These are phyloP conservation scores for Trypanosomatidae sp. DNA, from an alignment of 208 protist genomes.

Conservation along the genomic window DNA sequence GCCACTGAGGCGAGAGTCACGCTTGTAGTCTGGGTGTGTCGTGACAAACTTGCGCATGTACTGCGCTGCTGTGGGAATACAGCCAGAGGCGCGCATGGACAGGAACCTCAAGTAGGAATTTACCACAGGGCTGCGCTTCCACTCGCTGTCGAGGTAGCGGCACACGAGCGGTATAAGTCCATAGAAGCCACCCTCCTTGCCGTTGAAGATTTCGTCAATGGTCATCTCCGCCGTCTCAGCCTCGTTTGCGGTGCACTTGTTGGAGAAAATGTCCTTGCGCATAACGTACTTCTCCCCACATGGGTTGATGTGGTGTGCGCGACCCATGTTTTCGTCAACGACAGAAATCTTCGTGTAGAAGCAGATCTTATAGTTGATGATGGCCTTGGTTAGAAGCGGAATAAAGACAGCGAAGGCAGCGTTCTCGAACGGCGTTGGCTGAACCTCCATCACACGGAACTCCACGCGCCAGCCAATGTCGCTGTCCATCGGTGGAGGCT, in stretches of 20 bases:
- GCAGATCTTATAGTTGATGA: conserved; percentile 94
- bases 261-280: conserved; percentile 89
- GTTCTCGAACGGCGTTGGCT: conserved; percentile 99
- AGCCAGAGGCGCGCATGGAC: conserved; percentile 91
- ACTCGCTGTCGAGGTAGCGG: conserved; percentile 85
- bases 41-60: conserved; percentile 95
- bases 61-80: conserved; percentile 92
- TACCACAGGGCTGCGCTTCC: conserved; percentile 55
- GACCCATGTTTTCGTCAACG: conserved; percentile 98
- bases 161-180: conserved; percentile 94
- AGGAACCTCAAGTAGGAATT: conserved; percentile 93
- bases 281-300: conserved; percentile 93
- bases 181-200: conserved; percentile 78
- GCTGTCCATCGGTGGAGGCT: conserved; percentile 88
- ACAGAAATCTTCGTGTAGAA: conserved; percentile 97
- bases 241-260: conserved; percentile 36
- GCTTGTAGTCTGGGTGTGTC: conserved; percentile 93
- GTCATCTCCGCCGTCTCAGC: conserved; percentile 83
- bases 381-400: conserved; percentile 93
- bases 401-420: conserved; percentile 97
- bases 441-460: conserved; percentile 96
- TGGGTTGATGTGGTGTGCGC: conserved; percentile 91
- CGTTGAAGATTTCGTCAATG: conserved; percentile 97
- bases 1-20: conserved; percentile 94
- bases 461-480: conserved; percentile 97